These are phyloP conservation scores for Logfia minima DNA, from an alignment of 129 eudicot species.

Conservation along the genomic window DNA sequence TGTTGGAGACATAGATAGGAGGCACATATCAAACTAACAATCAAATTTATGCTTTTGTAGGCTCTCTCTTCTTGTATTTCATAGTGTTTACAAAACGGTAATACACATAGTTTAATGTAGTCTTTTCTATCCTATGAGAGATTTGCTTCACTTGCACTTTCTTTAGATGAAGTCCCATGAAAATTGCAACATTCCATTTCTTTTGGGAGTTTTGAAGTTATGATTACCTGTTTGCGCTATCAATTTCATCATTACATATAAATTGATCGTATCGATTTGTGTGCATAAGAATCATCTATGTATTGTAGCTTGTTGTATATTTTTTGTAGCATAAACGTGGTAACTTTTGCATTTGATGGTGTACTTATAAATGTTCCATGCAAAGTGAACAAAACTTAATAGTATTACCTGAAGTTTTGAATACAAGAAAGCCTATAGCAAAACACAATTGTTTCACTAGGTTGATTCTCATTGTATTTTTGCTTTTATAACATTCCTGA, in stretches of 20 bases:
- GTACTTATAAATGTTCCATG: neutral
- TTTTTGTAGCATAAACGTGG: neutral
- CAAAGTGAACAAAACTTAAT: neutral
- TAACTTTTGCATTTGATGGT: neutral
- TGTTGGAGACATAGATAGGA: neutral
- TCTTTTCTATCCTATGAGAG: neutral
- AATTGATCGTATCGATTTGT: neutral
- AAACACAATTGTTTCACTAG: conserved; percentile 13
- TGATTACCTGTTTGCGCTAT: neutral
- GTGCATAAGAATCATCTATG: too few relatives aligned
- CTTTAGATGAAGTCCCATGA: too few relatives aligned
- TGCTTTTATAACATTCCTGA: neutral
- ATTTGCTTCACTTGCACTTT: neutral
- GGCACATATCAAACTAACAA: neutral
- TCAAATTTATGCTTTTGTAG: neutral
- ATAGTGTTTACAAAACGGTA: neutral
- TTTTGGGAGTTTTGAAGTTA: neutral
- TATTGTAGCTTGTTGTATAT: neutral
- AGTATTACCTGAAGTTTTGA: neutral
- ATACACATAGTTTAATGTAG: neutral
- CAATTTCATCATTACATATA: too few relatives aligned
- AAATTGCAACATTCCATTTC: too few relatives aligned
- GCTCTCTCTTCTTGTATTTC: neutral
- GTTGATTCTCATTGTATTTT: conserved; percentile 12
- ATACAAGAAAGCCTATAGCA: conserved; percentile 24